These are phyloP conservation scores for Nakataea oryzae DNA, from an alignment of 2,329 filamentous ascomycete species.

Conservation along the genomic window DNA sequence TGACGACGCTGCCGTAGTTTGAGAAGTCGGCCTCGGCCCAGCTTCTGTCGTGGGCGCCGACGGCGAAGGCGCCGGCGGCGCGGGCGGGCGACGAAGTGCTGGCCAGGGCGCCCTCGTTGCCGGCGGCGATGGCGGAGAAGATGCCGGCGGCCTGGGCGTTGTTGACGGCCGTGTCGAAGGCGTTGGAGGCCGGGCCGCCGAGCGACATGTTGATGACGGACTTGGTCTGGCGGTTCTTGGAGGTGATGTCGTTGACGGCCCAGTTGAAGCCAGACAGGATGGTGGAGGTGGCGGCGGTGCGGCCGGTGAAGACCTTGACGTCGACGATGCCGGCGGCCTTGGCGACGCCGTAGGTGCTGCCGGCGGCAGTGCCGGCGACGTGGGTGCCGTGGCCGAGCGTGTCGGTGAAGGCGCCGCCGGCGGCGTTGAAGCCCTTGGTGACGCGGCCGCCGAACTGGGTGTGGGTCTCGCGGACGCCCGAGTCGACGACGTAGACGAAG, in stretches of 20 bases:
- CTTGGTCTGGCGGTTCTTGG: conserved; percentile 26
- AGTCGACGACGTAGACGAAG: conserved; percentile 32
- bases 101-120: conserved; percentile 37
- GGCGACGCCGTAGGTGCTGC: conserved; percentile 31
- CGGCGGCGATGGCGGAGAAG: conserved; percentile 44
- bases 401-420: conserved; percentile 21
- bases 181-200: conserved; percentile 31
- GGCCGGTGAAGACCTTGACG: conserved; percentile 32
- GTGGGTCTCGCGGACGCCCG: conserved; percentile 33
- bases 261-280: conserved; percentile 31
- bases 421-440: conserved; percentile 25
- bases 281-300: conserved; percentile 22
- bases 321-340: conserved; percentile 30
- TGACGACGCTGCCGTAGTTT: conserved; percentile 39
- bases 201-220: conserved; percentile 49
- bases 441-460: conserved; percentile 31
- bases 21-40: conserved; percentile 35
- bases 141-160: conserved; percentile 33
- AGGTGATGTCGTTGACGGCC: conserved; percentile 22
- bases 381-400: conserved; percentile 37
- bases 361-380: conserved; percentile 32
- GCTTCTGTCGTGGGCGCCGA: conserved; percentile 32
- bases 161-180: conserved; percentile 40
- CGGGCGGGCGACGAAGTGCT: conserved; percentile 35
- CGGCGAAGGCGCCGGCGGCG: conserved; percentile 36